Conservation (phyloP, 2,329 filamentous ascomycete genomes). For the Dothideomycetidae sp. region DNA sequence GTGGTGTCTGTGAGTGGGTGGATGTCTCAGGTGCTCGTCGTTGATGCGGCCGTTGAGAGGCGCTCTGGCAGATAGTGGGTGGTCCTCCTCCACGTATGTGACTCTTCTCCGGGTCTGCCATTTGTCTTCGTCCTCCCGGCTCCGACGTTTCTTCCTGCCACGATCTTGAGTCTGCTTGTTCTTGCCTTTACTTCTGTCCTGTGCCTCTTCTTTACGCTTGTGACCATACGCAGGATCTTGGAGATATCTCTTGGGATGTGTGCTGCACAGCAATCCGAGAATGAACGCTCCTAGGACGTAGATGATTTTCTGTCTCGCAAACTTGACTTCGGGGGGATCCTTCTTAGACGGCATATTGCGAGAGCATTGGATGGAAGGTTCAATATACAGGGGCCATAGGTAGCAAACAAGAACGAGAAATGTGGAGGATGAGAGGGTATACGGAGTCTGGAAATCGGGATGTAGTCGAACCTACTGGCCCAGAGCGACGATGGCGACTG, state of each 20-base stretch:
- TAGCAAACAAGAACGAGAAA: too few relatives aligned
- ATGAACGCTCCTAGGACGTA: conserved; percentile 6
- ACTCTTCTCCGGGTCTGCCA: conserved; percentile 3
- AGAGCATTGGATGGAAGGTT: background rate
- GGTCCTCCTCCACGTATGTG: conserved; percentile 1
- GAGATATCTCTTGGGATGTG: conserved; percentile 5
- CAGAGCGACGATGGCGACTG: too few relatives aligned
- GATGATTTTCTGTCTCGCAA: conserved; percentile 5
- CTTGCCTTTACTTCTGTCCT: conserved; percentile 1
- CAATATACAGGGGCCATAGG: too few relatives aligned
- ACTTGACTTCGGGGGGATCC: conserved; percentile 1
- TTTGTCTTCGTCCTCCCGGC: conserved; percentile 1
- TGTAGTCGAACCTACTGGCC: too few relatives aligned
- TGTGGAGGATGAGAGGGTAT: too few relatives aligned
- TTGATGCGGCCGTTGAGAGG: conserved; percentile 1
- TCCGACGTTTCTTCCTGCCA: background rate
- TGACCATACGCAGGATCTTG: conserved; percentile 2
- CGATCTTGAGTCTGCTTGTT: conserved; percentile 1
- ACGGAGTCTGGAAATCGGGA: too few relatives aligned
- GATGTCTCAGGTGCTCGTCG: conserved; percentile 1
- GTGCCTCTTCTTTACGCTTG: background rate
- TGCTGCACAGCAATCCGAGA: conserved; percentile 6
- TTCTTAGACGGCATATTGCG: background rate
- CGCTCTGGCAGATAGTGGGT: conserved; percentile 1
- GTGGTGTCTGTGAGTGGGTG: background rate